A percentile compares a stretch with the other conserved stretches of the same genome.
These are phyloP conservation scores for Isatis lusitanica DNA, from an alignment of 441 rosid species.

Conservation along the genomic window DNA sequence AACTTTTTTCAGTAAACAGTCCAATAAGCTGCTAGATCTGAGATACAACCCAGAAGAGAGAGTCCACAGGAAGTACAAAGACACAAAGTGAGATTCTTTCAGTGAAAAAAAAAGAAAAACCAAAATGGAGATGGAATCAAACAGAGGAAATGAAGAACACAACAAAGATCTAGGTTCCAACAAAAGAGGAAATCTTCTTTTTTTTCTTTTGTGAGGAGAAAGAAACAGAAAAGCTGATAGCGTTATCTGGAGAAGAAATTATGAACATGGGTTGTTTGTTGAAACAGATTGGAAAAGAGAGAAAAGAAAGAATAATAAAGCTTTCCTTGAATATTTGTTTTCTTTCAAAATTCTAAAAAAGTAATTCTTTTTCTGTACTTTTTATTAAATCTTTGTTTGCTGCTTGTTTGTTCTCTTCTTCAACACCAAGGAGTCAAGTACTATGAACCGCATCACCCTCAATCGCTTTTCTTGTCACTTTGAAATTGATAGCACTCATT, in stretches of 20 bases:
- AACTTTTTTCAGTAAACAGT: constrained; percentile 23
- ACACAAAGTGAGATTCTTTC: background rate
- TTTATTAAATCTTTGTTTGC: constrained; percentile 21
- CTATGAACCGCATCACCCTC: constrained; percentile 14
- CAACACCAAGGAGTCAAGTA: constrained; percentile 11
- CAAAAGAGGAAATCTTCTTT: background rate
- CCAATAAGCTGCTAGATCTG: constrained; percentile 47
- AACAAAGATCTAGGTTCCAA: constrained; percentile 21
- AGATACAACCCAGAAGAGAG: constrained; percentile 26
- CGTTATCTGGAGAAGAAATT: constrained; percentile 37
- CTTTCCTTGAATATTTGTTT: constrained; percentile 11
- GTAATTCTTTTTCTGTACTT: background rate
- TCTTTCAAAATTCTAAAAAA: background rate
- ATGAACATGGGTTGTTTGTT: constrained; percentile 57
- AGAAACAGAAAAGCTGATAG: constrained; percentile 35
- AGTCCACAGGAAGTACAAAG: constrained; percentile 21
- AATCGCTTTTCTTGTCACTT: constrained; percentile 8
- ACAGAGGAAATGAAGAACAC: constrained; percentile 14
- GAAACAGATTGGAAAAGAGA: constrained; percentile 45
- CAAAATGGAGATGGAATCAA: constrained; percentile 13
- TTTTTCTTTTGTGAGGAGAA: background rate
- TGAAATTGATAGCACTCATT: constrained; percentile 2
- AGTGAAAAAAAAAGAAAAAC: background rate
- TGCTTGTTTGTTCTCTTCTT: constrained; percentile 26
- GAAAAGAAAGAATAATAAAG: background rate